Evolutionary conservation across 768 basidiomycete species (phyloP), one percentile per base, ranked within the genome.

Genomic region (Royoungia palumana): DNA sequence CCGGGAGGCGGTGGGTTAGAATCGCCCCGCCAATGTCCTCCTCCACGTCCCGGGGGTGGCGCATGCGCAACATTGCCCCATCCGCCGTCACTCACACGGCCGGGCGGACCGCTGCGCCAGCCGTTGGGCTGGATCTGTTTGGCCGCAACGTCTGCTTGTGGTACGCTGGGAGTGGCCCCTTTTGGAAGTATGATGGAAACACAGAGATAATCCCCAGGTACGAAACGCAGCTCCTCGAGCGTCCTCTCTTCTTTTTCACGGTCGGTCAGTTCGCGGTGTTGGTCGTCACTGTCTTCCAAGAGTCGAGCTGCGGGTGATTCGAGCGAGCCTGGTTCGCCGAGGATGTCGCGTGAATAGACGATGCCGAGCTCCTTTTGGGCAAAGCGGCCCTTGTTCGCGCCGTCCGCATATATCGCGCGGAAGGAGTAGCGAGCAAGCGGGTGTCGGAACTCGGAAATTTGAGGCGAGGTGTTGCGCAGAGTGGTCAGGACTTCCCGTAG

Each of bases 381-480:
- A 55, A 83, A 87, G 14, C 81, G 78, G 6, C 88, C 89, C 54
- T 84, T 82, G 65, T 80, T 81, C 6, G 79, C 75, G 9, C 82
- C 73, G 63, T 90, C 89, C 5, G 86, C 87, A 54, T 85, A 90
- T 41, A 91, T 79, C 9, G 87, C 81, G 34, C 85, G 79, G 75
- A 92, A 92, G 8, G 82, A 80, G 68, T 87, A 92, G 20, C 87
- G 82, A 0, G 87, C 88, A 30, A 89, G 81, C 5, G 89, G 87
- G 63, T 91, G 88, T 43, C 83, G 81, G 66, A 87, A 85, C 70
- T 90, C 88, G 21, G 79, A 69, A 28, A 82, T 72, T 44, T 75
- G 75, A 4, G 89, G 85, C 4, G 85, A 81, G 21, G 81, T 75
- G 57, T 80, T 80, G 61, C 89, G 86, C 3, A 92, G 78, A 17